Base-by-base conservation (phyloP, 306 rosid species). In the Fragaria nilgerrensis region DNA sequence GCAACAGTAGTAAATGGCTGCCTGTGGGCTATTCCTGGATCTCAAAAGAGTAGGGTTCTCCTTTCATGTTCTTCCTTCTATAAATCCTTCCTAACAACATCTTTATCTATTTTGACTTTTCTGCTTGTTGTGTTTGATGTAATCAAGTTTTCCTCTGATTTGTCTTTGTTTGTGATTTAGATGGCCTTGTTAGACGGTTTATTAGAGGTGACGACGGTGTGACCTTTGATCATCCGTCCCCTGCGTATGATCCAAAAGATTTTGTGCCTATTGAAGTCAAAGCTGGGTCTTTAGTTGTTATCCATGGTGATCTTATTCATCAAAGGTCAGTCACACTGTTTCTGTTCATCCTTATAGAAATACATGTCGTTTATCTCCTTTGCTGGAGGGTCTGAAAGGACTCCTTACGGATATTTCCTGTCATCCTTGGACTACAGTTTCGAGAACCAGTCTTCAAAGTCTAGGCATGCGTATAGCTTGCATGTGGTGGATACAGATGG, bases 291-390 rank as follows among this genome's bases (percentile, higher is more conserved):
- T 80, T 95, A 83, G 89, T 92, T 76, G 93, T 90, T 70, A 88
- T 95, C 81, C 98, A 95, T 71, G 98, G 98, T 32, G 88, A 95
- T 90, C 92, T 95, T 84, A 95, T 95, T 86, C 98, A 92, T 88
- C 97, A 92, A 89, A 92, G 98, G 97, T 95, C 79, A 78, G 87
- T 72, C 48, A 22, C 81, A 58, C 32, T 48, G 55, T 49, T 49
- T 49, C 66, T 79, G 72, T 86, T 73, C 62, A 58, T 74, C 16
- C 53, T 59, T 78, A 64, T 9, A 48, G 68, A 39, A 55, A 65
- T 66, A 22, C 34, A 12, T 27, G 73, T 68, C 52, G 50, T 73
- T 55, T 39, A 7, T 45, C 47, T 64, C 68, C 49, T 17, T 61
- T 64, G 61, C 27, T 55, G 70, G 72, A 65, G 70, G 58, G 71